Evolutionary conservation across 2,329 filamentous ascomycete species (phyloP), one percentile per base, ranked within the genome.

Genomic region (Aschersonia sp.): DNA sequence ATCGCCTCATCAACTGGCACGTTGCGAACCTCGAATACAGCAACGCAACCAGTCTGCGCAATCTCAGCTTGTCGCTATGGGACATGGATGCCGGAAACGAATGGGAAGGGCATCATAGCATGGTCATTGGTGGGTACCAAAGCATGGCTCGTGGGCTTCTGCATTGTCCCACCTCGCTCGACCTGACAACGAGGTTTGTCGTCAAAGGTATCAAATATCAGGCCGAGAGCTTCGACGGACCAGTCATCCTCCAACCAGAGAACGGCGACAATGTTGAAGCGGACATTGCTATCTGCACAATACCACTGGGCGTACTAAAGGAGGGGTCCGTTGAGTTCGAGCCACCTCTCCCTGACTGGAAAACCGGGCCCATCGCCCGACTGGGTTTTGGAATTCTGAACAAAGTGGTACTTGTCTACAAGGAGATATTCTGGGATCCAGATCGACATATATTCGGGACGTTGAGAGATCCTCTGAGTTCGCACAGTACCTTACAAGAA

Each of bases 81-180:
- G 94, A 98, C 63, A 88, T 98, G 57, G 94, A 98, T 60, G 88
- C 89, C 45, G 92, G 92, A 0, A 96, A 98, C 57, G 92, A 98
- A 60, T 98, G 94, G 69, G 89, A 96, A 62, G 92, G 92, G 6
- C 82, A 85, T 52, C 94, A 98, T 61, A 87, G 87, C 1, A 90
- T 96, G 75, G 80, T 98, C 4, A 76, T 94, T 30, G 92, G 94
- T 41, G 92, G 92, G 1, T 98, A 97, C 59, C 88, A 94, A 56
- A 87, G 89, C 58, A 79, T 98, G 43, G 86, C 90, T n/a, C 81
- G 87, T 55, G 92, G 89, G 4, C 68, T 98, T 6, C 81, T 85
- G 65, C 79, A 84, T 45, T 79, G 82, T 44, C 92, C 92, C 1
- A 77, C 75, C 6, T 79, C 80, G 50, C 73, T 98, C 2, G 78